Base-by-base conservation (phyloP, 2,329 filamentous ascomycete genomes). In the Aspergillus thermomutatus region DNA sequence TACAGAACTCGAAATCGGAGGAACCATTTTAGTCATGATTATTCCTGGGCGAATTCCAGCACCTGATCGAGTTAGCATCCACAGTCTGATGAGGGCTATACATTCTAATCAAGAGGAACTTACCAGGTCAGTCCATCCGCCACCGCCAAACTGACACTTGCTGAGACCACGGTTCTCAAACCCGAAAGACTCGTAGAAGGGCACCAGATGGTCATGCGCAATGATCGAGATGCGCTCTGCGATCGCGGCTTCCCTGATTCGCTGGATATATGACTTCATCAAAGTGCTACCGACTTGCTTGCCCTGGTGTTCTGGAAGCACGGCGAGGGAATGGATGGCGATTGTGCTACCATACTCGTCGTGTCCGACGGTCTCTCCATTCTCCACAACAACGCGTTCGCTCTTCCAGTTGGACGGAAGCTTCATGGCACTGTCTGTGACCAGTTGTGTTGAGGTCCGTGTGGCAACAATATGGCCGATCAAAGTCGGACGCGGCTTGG, bases 71-170 rank as follows among this genome's bases (percentile, higher is more conserved):
- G 51, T 66, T 52, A 66, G 54, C 45, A 41, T 28, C 5, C 51
- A 31, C 31, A 23, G 1, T 37, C 31, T 34, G 31, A 17, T 5
- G 31, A 37, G 31, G 31, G 31, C 14, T 14, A 37, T 14, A 37
- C 11, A 37, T 7, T 37, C 14, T 37, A 37, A 37, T 37, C 31
- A 37, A 37, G 31, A 31, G n/a, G 28, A 25, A 61, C 80, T 72
- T 72, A 92, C 89, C 90, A 96, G 86, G 70, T 94, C 87, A 64
- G 85, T 81, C 91, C 92, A 96, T 19, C 85, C 87, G 31, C 91
- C 90, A 40, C 91, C 91, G 21, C 87, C 89, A 75, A 91, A 92
- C 56, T 83, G 79, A 51, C 85, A 87, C 58, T 83, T 77, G 72
- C 91, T 94, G 50, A 80, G 77, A 0, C 92, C 91, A 28, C 81